Base-by-base conservation (phyloP, 495 filamentous ascomycete genomes). In the Penicillium manginii region DNA sequence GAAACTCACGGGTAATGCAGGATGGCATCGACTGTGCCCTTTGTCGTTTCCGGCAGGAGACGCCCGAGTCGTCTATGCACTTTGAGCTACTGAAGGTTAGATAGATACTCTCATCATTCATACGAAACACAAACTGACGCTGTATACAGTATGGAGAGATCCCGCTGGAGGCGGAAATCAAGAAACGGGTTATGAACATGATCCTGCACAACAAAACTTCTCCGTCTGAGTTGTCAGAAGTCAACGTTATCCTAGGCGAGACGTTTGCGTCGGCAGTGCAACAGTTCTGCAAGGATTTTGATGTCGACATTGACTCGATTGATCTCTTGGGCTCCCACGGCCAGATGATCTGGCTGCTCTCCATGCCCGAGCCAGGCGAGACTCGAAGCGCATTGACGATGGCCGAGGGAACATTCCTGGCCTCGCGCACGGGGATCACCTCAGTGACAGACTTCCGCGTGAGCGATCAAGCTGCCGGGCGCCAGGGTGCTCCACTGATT, bases 321-420 rank as follows among this genome's bases (percentile, higher is more conserved):
- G 82, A 85, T 46, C 73, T 76, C 26, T 64, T 86, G 18, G 83
- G 81, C 14, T 83, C 80, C 11, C 81, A 85, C 52, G 83, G 82
- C n/a, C 82, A 85, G 59, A 85, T 83, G 2, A 84, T 86, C 47
- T 86, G 80, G 81, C 72, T 83, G 7, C 72, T 82, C 32, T 75
- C 73, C 39, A 83, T 84, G 79, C 82, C 82, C 1, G 71, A 76
- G 51, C 62, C 66, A 9, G 79, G 75, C 29, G 76, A 82, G 63
- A 78, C 75, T 35, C 72, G 74, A 23, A 77, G 75, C 22, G 80
- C 82, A 12, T 54, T 84, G 23, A 81, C 77, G 2, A 70, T 80
- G 63, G 78, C 74, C 23, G 78, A 81, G 50, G 77, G 75, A 8
- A 66, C 70, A 32, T 75, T 78, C 48, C 68, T 79, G 15, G 73